These are phyloP conservation scores for Rubia tinctorum DNA, from an alignment of 305 asterid genomes.

Conservation along the genomic window DNA sequence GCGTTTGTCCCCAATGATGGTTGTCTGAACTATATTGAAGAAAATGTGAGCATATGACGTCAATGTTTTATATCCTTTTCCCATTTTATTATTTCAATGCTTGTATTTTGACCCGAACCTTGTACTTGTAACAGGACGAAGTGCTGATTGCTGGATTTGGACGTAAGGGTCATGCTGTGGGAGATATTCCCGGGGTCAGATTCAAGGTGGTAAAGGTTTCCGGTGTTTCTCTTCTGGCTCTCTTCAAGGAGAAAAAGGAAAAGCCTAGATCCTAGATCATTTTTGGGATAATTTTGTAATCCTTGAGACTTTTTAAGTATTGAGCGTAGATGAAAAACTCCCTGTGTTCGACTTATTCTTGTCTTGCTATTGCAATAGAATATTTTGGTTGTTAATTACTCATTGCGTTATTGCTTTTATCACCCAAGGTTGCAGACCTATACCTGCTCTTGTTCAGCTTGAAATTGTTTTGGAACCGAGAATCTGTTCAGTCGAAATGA, in stretches of 20 bases:
- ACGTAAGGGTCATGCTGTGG: slow-evolving; percentile 75
- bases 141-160: slow-evolving; percentile 82
- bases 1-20: slow-evolving; percentile 66
- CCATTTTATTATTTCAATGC: too few relatives aligned
- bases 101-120: neutral
- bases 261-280: slow-evolving; percentile 53
- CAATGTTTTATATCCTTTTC: neutral
- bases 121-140: slow-evolving; percentile 45
- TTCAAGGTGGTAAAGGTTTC: slow-evolving; percentile 79
- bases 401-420: neutral
- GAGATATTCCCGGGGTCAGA: slow-evolving; percentile 74
- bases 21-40: slow-evolving; percentile 32
- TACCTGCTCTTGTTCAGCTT: too few relatives aligned
- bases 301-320: neutral
- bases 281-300: neutral
- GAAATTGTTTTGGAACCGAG: too few relatives aligned
- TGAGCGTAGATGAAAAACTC: slow-evolving; percentile 7
- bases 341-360: slow-evolving; percentile 10
- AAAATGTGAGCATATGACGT: slow-evolving; percentile 31
- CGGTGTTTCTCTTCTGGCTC: slow-evolving; percentile 62
- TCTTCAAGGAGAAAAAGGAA: slow-evolving; percentile 69
- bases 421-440: too few relatives aligned
- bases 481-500: too few relatives aligned
- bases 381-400: slow-evolving; percentile 15
- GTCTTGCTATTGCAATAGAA: slow-evolving; percentile 17